phyloP scores from a whole-genome alignment of 805 yeast genomes.

The Candida xiaguanensis region DNA sequence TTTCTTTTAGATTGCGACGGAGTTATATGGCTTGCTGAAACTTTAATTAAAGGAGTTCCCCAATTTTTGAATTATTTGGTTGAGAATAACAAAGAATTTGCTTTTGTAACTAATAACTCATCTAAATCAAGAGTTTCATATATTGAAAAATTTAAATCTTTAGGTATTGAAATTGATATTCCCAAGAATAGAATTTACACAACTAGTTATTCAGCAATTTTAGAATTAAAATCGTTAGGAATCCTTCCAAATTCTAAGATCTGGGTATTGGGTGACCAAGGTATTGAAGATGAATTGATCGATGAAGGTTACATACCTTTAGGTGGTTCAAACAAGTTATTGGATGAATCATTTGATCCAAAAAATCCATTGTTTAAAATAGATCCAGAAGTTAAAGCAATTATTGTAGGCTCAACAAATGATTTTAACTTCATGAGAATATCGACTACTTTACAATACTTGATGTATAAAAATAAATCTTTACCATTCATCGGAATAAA shows the following conservation, averaged over 20 bases:
- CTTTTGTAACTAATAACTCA: slow-evolving; percentile 37
- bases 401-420: slow-evolving; percentile 37
- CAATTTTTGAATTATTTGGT: slow-evolving; percentile 22
- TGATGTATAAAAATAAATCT: slow-evolving; percentile 24
- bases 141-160: slow-evolving; percentile 24
- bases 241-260: slow-evolving; percentile 27
- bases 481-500: slow-evolving; percentile 37
- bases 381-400: slow-evolving; percentile 36
- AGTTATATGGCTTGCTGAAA: slow-evolving; percentile 36
- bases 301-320: slow-evolving; percentile 29
- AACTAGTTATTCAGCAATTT: slow-evolving; percentile 35
- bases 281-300: slow-evolving; percentile 31
- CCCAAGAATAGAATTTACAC: slow-evolving; percentile 29
- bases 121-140: slow-evolving; percentile 29
- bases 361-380: slow-evolving; percentile 23
- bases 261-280: slow-evolving; percentile 38
- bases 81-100: slow-evolving; percentile 22
- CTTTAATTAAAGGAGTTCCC: slow-evolving; percentile 28
- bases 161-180: slow-evolving; percentile 24
- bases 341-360: slow-evolving; percentile 22
- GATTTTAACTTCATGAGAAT: slow-evolving; percentile 32
- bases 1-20: slow-evolving; percentile 41
- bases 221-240: slow-evolving; percentile 13
- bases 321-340: slow-evolving; percentile 29
- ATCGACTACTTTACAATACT: slow-evolving; percentile 35